phyloP scores from a whole-genome alignment of 2,329 filamentous ascomycete species.

The Aspergillus glaucus region DNA sequence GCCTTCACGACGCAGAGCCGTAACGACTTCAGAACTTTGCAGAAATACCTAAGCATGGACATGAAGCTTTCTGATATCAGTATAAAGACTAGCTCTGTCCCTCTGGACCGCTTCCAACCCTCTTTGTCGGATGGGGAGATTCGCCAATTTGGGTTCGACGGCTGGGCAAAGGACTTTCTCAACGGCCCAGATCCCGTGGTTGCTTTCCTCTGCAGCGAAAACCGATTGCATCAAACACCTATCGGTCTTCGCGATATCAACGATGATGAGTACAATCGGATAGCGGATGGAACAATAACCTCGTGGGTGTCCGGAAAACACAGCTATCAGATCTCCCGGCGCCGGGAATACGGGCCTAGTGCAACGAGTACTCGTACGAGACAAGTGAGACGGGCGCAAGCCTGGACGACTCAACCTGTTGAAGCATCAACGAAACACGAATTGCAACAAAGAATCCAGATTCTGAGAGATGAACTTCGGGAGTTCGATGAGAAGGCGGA shows the following conservation, averaged over 20 bases:
- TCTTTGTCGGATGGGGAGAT: conserved; percentile 54
- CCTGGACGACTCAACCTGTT: conserved; percentile 73
- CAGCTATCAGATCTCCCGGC: conserved; percentile 59
- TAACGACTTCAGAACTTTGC: conserved; percentile 68
- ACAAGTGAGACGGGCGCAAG: conserved; percentile 53
- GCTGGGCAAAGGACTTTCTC: conserved; percentile 72
- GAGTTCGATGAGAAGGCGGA: conserved; percentile 22
- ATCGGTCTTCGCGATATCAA: conserved; percentile 58
- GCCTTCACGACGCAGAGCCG: conserved; percentile 69
- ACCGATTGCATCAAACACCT: conserved; percentile 61
- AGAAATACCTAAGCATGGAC: conserved; percentile 55
- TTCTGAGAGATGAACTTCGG: conserved; percentile 39
- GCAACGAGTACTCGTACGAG: conserved; percentile 65
- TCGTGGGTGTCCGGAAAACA: conserved; percentile 65
- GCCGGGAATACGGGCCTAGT: conserved; percentile 71
- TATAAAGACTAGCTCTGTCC: conserved; percentile 57
- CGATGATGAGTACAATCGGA: conserved; percentile 61
- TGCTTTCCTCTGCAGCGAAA: conserved; percentile 77
- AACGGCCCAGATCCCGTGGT: conserved; percentile 76
- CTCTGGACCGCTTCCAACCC: conserved; percentile 50
- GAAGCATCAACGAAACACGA: conserved; percentile 55
- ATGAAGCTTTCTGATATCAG: conserved; percentile 65
- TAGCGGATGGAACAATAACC: conserved; percentile 55
- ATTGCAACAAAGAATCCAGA: conserved; percentile 47
- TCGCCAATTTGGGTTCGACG: conserved; percentile 60